Conservation (phyloP, 495 filamentous ascomycete genomes). For the Penicillium canescens region DNA sequence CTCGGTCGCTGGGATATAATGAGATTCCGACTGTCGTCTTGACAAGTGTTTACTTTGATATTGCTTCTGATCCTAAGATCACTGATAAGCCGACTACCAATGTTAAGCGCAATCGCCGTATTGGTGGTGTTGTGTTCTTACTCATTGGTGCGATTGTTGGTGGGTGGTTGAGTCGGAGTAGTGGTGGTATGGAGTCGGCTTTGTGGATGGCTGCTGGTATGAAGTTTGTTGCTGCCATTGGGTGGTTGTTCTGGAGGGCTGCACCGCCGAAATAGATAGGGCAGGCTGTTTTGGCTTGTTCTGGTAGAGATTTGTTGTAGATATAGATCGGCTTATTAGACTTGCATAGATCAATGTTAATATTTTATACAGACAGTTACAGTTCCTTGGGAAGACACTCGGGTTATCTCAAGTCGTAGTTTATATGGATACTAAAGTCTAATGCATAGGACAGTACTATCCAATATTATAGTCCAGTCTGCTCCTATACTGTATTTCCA, state of each 20-base stretch:
- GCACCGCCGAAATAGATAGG: constrained; percentile 18
- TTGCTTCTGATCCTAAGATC: constrained; percentile 61
- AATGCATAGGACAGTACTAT: no score
- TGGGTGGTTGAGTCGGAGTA: constrained; percentile 61
- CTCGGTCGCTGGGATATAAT: constrained; percentile 60
- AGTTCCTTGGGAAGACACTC: no score
- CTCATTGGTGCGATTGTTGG: constrained; percentile 63
- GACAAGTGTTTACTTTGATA: constrained; percentile 69
- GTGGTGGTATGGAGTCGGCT: constrained; percentile 52
- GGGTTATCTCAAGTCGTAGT: no score
- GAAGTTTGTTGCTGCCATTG: constrained; percentile 49
- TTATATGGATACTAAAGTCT: no score
- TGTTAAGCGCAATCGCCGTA: constrained; percentile 63
- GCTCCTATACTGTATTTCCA: no score
- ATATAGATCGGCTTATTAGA: not conserved
- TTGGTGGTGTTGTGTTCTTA: constrained; percentile 56
- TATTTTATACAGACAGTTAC: not conserved
- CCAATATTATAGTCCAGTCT: no score
- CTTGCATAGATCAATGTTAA: constrained; percentile 4
- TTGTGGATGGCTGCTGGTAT: constrained; percentile 61
- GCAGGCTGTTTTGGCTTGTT: not conserved
- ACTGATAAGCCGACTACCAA: constrained; percentile 48
- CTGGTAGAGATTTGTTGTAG: not conserved
- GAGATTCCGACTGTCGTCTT: constrained; percentile 75
- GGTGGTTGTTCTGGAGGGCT: constrained; percentile 46